Evolutionary conservation across 805 yeast genomes (phyloP), one percentile per base, ranked within the genome.

Genomic region (Lipomyces starkeyi): DNA sequence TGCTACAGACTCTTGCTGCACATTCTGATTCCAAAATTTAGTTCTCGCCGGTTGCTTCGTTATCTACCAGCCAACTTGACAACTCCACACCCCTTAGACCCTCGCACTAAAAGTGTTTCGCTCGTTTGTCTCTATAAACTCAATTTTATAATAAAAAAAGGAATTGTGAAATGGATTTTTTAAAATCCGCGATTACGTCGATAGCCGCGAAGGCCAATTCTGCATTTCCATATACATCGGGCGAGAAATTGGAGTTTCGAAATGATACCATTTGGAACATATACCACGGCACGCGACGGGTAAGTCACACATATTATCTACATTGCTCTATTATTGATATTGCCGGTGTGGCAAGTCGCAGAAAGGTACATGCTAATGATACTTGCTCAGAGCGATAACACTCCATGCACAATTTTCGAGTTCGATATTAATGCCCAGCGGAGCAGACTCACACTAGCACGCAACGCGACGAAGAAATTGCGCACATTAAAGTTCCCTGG

Each of bases 401-500:
- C 84, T 1, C 77, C 81, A 8, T 88, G 89, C 43, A 83, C 94
- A 0, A 83, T 91, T 17, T 91, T 91, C 75, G 89, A 85, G 73
- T 89, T 87, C 73, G 87, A 86, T 67, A 76, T 84, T 57, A 82
- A 61, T 80, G 8, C 73, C 73, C 25, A 78, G 77, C 54, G 65
- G 71, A 11, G 78, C 66, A 61, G 78, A 69, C 61, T 76, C 11
- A 77, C 79, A 6, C 73, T 84, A 54, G 88, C 86, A 6, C 76
- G 75, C 61, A 86, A 85, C 74, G 80, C 83, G 64, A 76, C 79
- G 17, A 79, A 75, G 58, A 82, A 85, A 74, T 79, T 86, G 70
- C 86, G 87, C 74, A 81, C 86, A 25, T 80, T 91, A 73, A 83
- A 87, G 66, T 80, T 89, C 14, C 97, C 97, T 0, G 93, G 93